Evolutionary conservation across 2,329 filamentous ascomycete genomes (phyloP), one percentile per base, ranked within the genome.

Genomic region (Talaromyces sp.): DNA sequence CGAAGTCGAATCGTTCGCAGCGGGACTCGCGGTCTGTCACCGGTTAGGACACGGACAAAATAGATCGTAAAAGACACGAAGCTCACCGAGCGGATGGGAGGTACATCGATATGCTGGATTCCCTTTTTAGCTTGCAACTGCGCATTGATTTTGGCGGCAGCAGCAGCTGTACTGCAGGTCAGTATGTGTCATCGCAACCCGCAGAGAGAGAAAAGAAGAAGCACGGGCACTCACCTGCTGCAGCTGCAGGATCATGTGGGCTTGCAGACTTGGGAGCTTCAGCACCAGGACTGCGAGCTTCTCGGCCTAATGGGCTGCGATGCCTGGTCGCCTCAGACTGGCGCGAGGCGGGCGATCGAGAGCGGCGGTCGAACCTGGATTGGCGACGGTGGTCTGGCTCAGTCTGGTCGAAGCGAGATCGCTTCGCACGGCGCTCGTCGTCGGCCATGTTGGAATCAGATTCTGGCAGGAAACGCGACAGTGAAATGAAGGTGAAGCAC

Each of bases 381-480:
- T 83, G 72, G 67, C 87, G 83, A 70, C 87, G 88, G 60, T 89
- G 86, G 70, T 94, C 91, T 6, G 90, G 87, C 73, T 93, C 91
- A 53, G 87, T 94, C 75, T 95, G 91, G 73, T 97, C 93, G 77
- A 97, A 97, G 75, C 93, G 91, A 71, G 92, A 96, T 64, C 92
- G 89, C 81, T 96, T 96, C 62, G 81, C 80, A 62, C 86, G 85
- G 72, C 87, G 85, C 67, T 92, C 89, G 64, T 88, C 83, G 69
- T 94, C 91, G 66, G 89, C 86, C 91, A 96, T 92, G 53, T 63
- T 62, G 60, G 43, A 35, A 27, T 27, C 48, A 29, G 5, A 5
- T 12, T 17, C 48, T 29, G 3, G 48, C 14, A 52, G 26, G 21
- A 21, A 35, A 50, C 19, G 35, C 35, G 55, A 41, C 21, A 26